These are phyloP conservation scores for Alternaria ventricosa DNA, from an alignment of 2,329 filamentous ascomycete species.

Conservation along the genomic window DNA sequence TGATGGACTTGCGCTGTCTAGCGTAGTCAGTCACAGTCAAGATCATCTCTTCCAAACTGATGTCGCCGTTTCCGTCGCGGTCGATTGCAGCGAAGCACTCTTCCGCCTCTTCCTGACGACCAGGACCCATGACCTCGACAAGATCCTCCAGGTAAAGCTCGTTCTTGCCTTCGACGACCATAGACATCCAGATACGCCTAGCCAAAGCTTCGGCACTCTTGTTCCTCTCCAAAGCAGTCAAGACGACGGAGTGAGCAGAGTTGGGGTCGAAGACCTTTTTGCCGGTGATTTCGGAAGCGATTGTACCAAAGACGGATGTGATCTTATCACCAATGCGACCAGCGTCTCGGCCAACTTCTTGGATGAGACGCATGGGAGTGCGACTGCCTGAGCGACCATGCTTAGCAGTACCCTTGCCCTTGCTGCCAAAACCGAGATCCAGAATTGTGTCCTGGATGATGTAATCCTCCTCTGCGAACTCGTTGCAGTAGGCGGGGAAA, in stretches of 20 bases:
- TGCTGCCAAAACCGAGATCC: constrained; percentile 67
- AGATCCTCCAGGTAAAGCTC: constrained; percentile 81
- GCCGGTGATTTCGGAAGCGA: constrained; percentile 93
- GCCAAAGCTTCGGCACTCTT: constrained; percentile 88
- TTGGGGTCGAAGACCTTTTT: constrained; percentile 95
- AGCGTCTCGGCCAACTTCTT: constrained; percentile 67
- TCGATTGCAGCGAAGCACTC: constrained; percentile 85
- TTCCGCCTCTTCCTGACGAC: constrained; percentile 77
- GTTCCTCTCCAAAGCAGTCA: constrained; percentile 86
- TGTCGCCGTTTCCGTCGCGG: constrained; percentile 87
- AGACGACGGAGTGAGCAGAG: constrained; percentile 85
- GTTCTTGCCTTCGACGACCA: constrained; percentile 88
- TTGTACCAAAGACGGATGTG: constrained; percentile 88
- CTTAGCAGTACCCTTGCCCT: constrained; percentile 52
- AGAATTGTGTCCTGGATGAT: constrained; percentile 76
- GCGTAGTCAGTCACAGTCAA: constrained; percentile 84
- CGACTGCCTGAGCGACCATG: constrained; percentile 66
- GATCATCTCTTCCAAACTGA: constrained; percentile 94
- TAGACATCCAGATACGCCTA: constrained; percentile 97
- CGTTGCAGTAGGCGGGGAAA: constrained; percentile 90
- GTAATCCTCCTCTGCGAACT: constrained; percentile 91
- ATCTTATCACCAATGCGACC: constrained; percentile 90
- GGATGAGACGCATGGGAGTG: constrained; percentile 80
- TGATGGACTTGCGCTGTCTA: constrained; percentile 85
- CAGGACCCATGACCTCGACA: constrained; percentile 80